Evolutionary conservation across 352 stramenopile genomes (phyloP), one percentile per base, ranked within the genome.

Genomic region (Aphanomyces stellatus): DNA sequence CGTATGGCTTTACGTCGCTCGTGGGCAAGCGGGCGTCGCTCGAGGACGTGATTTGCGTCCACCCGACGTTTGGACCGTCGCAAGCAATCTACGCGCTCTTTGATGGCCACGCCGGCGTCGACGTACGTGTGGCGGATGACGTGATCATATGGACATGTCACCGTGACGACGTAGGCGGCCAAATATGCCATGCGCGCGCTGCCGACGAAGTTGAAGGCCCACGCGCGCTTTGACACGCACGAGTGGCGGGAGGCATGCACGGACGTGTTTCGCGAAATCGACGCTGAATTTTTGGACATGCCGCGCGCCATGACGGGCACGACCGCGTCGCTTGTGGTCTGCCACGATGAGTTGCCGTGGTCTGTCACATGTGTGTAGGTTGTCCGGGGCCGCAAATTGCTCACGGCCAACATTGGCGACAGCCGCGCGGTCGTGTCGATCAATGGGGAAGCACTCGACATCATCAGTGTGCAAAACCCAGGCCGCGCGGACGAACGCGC

Each of bases 351-450:
- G 3, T 10, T 56, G 43, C 22, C 30, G 15, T 30, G 35, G 24
- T 41, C 2, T 22, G 13, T 61, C 31, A 57, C 41, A 28, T 2
- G 11, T 55, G n/a, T 22, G 6, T 51, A 64, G 30, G 48, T 95
- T 24, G 90, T 93, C 65, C 85, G 84, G 27, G 87, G 87, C 8
- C 91, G 90, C 53, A 79, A 83, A 22, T 71, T 95, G 24, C 75
- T 93, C 30, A 93, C 85, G 15, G 87, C 88, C 15, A 96, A 96
- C 65, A 78, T 89, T 57, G 88, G 88, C n/a, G 88, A 96, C 70
- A 86, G 85, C 63, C 81, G 87, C 25, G 87, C 87, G 2, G 88
- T 96, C 46, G 84, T 93, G 19, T 93, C 82, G 46, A 82, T 93
- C 30, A 74, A 78, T 43, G 88, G 87, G 2, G 62, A 88, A 25